Percentiles rank a stretch among this genome's conserved stretches.
Evolutionary conservation across 345 rosid species (phyloP).

Genomic region (Populus pruinosa): DNA sequence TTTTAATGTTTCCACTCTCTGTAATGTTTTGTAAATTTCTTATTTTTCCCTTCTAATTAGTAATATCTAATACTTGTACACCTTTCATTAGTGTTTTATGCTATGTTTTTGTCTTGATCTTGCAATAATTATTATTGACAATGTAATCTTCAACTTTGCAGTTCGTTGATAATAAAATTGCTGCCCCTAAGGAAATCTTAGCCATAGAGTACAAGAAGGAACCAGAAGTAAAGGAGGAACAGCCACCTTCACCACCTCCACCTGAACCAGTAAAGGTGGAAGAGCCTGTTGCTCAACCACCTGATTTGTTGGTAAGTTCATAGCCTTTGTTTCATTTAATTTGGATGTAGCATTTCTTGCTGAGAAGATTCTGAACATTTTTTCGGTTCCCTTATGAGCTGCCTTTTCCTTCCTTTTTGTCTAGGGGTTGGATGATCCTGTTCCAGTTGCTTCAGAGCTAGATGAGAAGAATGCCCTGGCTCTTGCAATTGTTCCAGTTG

Average conservation of each 20-base stretch:
- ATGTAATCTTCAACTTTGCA: constrained; percentile 15
- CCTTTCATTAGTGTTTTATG: background rate
- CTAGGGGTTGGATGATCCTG: constrained; percentile 75
- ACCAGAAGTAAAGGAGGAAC: constrained; percentile 47
- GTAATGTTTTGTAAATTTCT: background rate
- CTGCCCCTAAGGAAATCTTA: constrained; percentile 68
- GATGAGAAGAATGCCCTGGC: constrained; percentile 89
- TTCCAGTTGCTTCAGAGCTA: constrained; percentile 60
- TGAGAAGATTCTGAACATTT: background rate
- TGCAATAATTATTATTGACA: background rate
- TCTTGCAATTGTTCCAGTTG: constrained; percentile 86
- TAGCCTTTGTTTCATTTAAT: background rate
- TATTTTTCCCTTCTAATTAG: background rate
- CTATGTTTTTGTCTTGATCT: background rate
- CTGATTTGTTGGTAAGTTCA: constrained; percentile 69
- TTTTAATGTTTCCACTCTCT: background rate
- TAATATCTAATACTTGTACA: background rate
- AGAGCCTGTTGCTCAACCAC: constrained; percentile 56
- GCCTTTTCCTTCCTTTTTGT: constrained; percentile 12
- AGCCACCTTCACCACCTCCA: constrained; percentile 45
- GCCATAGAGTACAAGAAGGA: constrained; percentile 71
- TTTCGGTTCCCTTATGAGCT: constrained; percentile 2
- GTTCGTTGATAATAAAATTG: constrained; percentile 44
- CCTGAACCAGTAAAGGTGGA: constrained; percentile 68
- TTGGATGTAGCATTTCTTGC: background rate